phyloP scores from a whole-genome alignment of 2,329 filamentous ascomycete species.

The Xylaria sp. region DNA sequence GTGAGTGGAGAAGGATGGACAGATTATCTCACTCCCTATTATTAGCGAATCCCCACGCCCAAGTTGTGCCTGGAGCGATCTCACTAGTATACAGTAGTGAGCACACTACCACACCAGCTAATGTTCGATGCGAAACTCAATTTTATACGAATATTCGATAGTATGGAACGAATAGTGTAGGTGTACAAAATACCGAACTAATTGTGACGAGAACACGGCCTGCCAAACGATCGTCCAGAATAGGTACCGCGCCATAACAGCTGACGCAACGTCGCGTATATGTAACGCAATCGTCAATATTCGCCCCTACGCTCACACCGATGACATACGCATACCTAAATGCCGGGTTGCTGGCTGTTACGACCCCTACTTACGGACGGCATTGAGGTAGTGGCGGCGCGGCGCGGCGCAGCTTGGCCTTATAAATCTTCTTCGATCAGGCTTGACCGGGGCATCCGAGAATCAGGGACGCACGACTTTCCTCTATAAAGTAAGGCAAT shows the following conservation, averaged over 20 bases:
- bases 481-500: too few species aligned
- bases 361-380: not conserved
- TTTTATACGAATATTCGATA: too few species aligned
- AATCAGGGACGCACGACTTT: not conserved
- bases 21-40: slow-evolving; percentile 18
- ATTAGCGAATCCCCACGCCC: slow-evolving; percentile 27
- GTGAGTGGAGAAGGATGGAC: slow-evolving; percentile 25
- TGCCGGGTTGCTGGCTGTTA: slow-evolving; percentile 4
- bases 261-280: slow-evolving; percentile 4
- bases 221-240: not conserved
- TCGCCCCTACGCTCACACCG: not conserved
- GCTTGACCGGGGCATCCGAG: slow-evolving; percentile 4
- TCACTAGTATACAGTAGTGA: not conserved
- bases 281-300: slow-evolving; percentile 7
- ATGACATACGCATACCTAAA: not conserved
- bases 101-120: too few species aligned
- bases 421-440: not conserved
- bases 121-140: slow-evolving; percentile 1
- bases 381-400: not conserved
- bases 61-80: slow-evolving; percentile 26
- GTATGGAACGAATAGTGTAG: too few species aligned
- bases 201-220: not conserved
- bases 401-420: not conserved
- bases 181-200: not conserved
- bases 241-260: not conserved